Evolutionary conservation across 2,329 filamentous ascomycete genomes (phyloP), one percentile per base, ranked within the genome.

Genomic region (Arthrobotrys megalospora): DNA sequence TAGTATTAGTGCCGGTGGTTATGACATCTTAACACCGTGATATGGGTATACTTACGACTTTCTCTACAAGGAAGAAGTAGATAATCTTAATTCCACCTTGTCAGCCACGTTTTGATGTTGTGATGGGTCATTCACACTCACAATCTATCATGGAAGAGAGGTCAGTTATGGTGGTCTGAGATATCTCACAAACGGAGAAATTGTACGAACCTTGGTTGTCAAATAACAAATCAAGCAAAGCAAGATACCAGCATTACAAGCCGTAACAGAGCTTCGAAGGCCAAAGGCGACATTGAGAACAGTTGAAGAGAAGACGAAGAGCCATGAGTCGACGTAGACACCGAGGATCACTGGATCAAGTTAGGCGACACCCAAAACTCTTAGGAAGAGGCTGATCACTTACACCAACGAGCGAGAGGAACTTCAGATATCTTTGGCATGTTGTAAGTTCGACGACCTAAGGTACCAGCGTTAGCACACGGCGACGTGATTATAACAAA

Each of bases 11-110:
- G 34, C 19, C 7, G 1, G 5, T 7, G 14, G 36, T 0, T 34
- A 24, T 41, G 50, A 16, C 16, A 55, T 6, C 28, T 3, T 16
- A 19, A 45, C 16, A 53, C 21, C 6, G 5, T 19, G 14, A 11
- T 6, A 1, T 14, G 16, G 21, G 11, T 7, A 3, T 47, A 83
- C 86, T 82, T 83, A 89, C 88, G 50, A 88, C 89, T 83, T 89
- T 90, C 82, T 91, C 90, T 0, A 90, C 89, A 1, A 91, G 84
- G 81, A 91, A 91, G 28, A 89, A 85, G 81, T 91, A 91, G n/a
- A 91, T 89, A 48, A 78, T 78, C 71, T 76, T 53, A 28, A 21
- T 90, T 83, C 84, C 87, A 77, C 47, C 32, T 32, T 11, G 63
- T 80, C 66, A 80, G 76, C n/a, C n/a, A n/a, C 8, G 10, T 38